Conservation (phyloP, 2,329 filamentous ascomycete species). For the Paramyrothecium roridum region DNA sequence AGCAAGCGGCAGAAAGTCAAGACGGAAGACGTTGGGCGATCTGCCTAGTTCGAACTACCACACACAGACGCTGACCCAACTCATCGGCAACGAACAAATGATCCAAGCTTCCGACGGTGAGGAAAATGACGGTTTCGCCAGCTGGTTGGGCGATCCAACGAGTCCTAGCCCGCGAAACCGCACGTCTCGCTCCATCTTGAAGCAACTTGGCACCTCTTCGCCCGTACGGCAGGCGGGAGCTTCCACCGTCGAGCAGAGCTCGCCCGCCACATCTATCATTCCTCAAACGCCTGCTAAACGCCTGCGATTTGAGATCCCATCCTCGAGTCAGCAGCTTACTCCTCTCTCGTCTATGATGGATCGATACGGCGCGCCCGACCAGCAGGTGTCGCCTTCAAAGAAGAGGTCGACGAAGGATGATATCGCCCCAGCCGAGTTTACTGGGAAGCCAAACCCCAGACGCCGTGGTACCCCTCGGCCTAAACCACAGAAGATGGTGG, state of each 20-base stretch:
- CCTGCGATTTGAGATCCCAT: slow-evolving; percentile 37
- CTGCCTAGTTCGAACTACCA: slow-evolving; percentile 28
- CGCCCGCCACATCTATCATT: slow-evolving; percentile 29
- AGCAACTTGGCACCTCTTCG: slow-evolving; percentile 3
- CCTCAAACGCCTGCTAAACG: slow-evolving; percentile 38
- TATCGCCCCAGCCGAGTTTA: slow-evolving; percentile 13
- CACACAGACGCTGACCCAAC: slow-evolving; percentile 40
- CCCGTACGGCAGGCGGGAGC: background rate
- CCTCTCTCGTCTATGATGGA: slow-evolving; percentile 37
- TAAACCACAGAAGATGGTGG: slow-evolving; percentile 25
- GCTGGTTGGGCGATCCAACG: slow-evolving; percentile 26
- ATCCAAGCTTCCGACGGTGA: slow-evolving; percentile 39
- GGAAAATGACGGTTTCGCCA: slow-evolving; percentile 24
- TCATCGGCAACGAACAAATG: slow-evolving; percentile 22
- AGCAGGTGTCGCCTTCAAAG: slow-evolving; percentile 34
- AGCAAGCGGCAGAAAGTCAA: slow-evolving; percentile 12
- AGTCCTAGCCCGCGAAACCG: slow-evolving; percentile 20
- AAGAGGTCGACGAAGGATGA: slow-evolving; percentile 24
- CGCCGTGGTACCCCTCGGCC: slow-evolving; percentile 10
- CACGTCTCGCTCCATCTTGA: slow-evolving; percentile 13
- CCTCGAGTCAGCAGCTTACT: slow-evolving; percentile 34
- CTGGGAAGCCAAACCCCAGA: slow-evolving; percentile 13
- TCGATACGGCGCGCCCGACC: slow-evolving; percentile 31
- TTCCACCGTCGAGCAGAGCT: background rate
- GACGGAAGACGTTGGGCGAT: slow-evolving; percentile 29